phyloP scores from a whole-genome alignment of 768 basidiomycete genomes.

The Phylloporus arenicola region DNA sequence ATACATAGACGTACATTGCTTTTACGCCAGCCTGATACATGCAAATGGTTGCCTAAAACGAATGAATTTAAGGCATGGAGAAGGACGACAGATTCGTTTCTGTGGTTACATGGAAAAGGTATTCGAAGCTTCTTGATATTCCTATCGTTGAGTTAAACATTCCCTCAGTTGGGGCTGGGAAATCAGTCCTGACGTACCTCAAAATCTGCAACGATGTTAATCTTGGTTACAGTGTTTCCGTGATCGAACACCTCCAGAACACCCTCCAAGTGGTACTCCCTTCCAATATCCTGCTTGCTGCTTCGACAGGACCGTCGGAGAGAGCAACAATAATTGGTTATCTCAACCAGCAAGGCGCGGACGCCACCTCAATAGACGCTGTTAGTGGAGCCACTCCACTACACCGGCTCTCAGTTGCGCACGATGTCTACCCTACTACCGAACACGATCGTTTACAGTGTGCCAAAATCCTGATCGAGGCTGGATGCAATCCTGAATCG shows the following conservation, averaged over 20 bases:
- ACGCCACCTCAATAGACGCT: background rate
- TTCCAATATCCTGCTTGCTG: no score
- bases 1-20: background rate
- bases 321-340: no score
- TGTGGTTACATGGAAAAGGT: conserved; percentile 18
- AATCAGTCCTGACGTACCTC: conserved; percentile 13
- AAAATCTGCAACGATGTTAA: background rate
- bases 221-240: conserved; percentile 3
- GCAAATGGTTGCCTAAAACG: conserved; percentile 8
- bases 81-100: background rate
- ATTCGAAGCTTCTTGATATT: background rate
- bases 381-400: background rate
- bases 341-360: no score
- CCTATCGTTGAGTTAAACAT: background rate
- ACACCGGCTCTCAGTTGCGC: background rate
- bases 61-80: conserved; percentile 5
- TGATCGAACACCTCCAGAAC: conserved; percentile 5
- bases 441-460: background rate
- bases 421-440: no score
- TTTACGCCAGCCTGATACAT: conserved; percentile 6
- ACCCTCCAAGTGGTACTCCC: background rate
- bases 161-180: conserved; percentile 12
- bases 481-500: conserved; percentile 5
- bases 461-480: background rate
- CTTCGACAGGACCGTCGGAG: no score